Base-by-base conservation (phyloP, 139 green algal genomes). In the Trebouxia sp. region DNA sequence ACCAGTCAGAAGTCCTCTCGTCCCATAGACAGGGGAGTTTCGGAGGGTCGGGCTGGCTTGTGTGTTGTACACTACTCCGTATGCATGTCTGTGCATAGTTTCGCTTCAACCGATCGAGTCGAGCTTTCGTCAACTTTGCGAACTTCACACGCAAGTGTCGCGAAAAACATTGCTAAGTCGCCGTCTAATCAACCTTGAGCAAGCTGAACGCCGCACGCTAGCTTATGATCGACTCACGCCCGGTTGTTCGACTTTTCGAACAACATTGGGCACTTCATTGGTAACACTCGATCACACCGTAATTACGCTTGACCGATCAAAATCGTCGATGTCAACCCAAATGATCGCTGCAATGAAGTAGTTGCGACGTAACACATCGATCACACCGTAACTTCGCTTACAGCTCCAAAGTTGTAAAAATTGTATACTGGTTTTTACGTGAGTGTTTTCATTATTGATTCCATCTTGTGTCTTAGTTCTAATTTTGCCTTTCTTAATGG, bases 41-140 rank as follows among this genome's bases (percentile, higher is more conserved):
- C 35, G 55, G 53, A 65, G 55, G 55, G 55, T 53, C 47, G 47
- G 47, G 58, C 58, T 67, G 56, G 28, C 56, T 67, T 67, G 56
- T 67, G 56, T 67, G 56, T 67, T 67, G 56, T 67, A 67, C 56
- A 67, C 15, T 67, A 67, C 56, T 67, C 56, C 56, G 56, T 67
- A 67, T 67, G 56, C 56, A 67, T 67, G 56, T 14, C 38, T 67
- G 56, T 67, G 56, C 56, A 67, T 67, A 10, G 56, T 67, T 67
- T 69, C 58, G 28, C 58, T 42, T 69, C 58, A 69, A 69, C 58
- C 56, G 28, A 69, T 42, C 28, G 28, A 69, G 55, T 37, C 55
- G 55, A 65, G 35, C 55, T 65, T 65, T 65, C 24, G 55, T 65
- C 55, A 10, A 65, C 24, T 65, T 65, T 65, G 55, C 55, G 55